Conservation (phyloP, 768 basidiomycete genomes). For the Tulasnella sp. region DNA sequence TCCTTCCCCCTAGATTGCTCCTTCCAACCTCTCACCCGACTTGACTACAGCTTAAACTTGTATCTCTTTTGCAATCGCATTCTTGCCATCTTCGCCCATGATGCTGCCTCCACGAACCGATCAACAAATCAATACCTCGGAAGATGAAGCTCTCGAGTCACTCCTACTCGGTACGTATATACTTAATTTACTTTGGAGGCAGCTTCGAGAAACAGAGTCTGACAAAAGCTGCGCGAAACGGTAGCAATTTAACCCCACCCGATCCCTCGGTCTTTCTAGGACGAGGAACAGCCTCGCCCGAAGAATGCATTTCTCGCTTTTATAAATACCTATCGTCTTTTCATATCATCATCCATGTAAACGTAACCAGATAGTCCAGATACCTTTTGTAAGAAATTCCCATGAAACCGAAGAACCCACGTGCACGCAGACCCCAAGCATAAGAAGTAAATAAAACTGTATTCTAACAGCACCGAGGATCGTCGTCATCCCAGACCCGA, state of each 20-base stretch:
- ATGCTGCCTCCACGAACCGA: background rate
- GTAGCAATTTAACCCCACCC: background rate
- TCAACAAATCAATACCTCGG: background rate
- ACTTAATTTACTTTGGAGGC: background rate
- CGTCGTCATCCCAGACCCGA: background rate
- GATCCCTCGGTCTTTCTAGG: no score
- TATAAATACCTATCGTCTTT: background rate
- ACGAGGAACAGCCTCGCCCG: background rate
- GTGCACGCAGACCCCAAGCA: no score
- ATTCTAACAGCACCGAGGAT: background rate
- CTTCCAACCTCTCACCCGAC: background rate
- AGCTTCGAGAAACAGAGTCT: background rate
- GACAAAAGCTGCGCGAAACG: background rate
- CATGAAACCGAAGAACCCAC: background rate
- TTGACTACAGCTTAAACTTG: background rate
- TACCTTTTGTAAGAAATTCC: background rate
- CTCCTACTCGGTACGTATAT: conserved; percentile 3
- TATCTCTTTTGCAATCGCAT: background rate
- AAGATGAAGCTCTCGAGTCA: conserved; percentile 1
- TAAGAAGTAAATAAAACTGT: no score
- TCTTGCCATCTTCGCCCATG: background rate
- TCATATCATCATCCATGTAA: background rate
- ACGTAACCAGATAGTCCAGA: background rate
- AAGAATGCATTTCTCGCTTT: background rate
- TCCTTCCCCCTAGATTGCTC: background rate